Evolutionary conservation across 2,329 filamentous ascomycete genomes (phyloP), one percentile per base, ranked within the genome.

Genomic region (Reticulascus tulasneorum): DNA sequence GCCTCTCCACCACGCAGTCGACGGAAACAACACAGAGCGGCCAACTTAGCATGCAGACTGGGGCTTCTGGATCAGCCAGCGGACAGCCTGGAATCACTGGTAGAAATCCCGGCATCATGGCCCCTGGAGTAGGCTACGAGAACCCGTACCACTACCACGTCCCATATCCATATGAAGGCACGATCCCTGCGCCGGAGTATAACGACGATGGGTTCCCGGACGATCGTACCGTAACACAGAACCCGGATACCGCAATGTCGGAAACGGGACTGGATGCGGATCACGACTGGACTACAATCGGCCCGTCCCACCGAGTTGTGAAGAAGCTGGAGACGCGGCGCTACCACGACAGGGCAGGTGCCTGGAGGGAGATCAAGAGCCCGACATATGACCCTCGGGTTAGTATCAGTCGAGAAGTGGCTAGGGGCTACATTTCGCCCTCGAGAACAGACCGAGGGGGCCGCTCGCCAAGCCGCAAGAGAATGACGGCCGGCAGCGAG

Each of bases 1-100:
- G 64, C 38, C 52, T 66, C 7, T 75, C 71, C 1, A n/a, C n/a
- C n/a, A n/a, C n/a, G 6, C 65, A 67, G 16, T 64, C 68, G 1
- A 58, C 60, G n/a, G 66, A 62, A 1, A n/a, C n/a, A n/a, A n/a
- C n/a, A 24, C 20, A 19, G 12, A 12, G 23, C 25, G 13, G 7
- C n/a, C 25, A 27, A n/a, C n/a, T n/a, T 27, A 16, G 25, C 8
- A 13, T 27, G 7, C n/a, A n/a, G 17, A 16, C 8, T 7, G n/a
- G 12, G 13, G 7, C 25, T 27, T 7, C 25, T 16, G 12, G 7
- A 12, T 7, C 2, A 52, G 56, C 6, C 62, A 58, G 37, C 54
- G n/a, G n/a, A n/a, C n/a, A n/a, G n/a, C n/a, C n/a, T n/a, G n/a
- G n/a, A 64, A 57, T 33, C 26, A 56, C 23, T 47, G 43, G 18